Evolutionary conservation across 768 basidiomycete species (phyloP), one percentile per base, ranked within the genome.

Genomic region (Podaxis rugospora): DNA sequence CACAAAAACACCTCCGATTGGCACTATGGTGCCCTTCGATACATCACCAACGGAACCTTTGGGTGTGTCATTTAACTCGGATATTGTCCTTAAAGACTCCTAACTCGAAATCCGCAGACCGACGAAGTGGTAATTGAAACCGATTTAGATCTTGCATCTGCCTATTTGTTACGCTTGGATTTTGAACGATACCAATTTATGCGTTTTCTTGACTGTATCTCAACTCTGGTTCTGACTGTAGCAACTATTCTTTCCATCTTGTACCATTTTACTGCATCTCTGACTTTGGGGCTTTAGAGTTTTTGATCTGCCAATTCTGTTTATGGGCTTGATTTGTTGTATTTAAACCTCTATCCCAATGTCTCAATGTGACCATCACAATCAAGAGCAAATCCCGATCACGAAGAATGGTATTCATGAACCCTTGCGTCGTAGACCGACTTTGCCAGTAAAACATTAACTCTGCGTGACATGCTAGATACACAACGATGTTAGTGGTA

Each of bases 1-100:
- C 73, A 70, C 62, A 71, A 63, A 57, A 49, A 73, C 4, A 78
- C 76, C 2, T 63, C 69, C 21, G 77, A 78, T 65, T 77, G 75
- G 73, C 59, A 67, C 10, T 67, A 59, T 57, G 59, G 65, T 18
- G 61, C 76, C 21, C 63, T 74, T 36, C 66, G 68, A 57, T 67
- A 57, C 32, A 64, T 75, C 1, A 28, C 50, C 5, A 55, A 61
- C 18, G 76, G 75, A 42, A 76, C 67, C 6, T 78, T 79, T 67
- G 76, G 77, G 75, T 76, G 37, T 23, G 70, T 66, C 21, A 6
- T 51, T 39, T 2, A 21, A 14, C 23, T 3, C 23, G 25, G 4
- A n/a, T 16, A 18, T 23, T 21, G 5, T 46, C 23, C 39, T 2
- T 32, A 32, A 47, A 1, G 21, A 7, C 13, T 27, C 14, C 18